Conservation (phyloP, 2,329 filamentous ascomycete genomes). For the Monilinia fructigena region DNA sequence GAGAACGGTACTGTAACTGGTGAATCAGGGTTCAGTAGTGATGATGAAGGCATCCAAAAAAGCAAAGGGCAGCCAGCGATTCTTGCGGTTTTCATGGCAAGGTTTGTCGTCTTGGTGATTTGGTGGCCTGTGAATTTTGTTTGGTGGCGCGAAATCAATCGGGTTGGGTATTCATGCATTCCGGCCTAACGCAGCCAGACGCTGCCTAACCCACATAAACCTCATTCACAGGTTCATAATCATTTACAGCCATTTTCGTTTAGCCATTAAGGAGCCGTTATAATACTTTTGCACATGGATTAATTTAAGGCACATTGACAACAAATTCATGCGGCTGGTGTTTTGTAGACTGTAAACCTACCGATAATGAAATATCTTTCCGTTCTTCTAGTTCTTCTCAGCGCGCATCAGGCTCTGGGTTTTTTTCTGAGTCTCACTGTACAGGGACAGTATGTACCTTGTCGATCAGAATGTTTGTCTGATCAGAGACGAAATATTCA, state of each 20-base stretch:
- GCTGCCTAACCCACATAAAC: slow-evolving; percentile 20
- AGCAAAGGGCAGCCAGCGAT: slow-evolving; percentile 33
- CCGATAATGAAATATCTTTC: slow-evolving; percentile 1
- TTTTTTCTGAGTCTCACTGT: slow-evolving; percentile 16
- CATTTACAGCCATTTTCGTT: slow-evolving; percentile 15
- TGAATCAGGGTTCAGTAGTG: not conserved
- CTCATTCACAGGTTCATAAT: slow-evolving; percentile 12
- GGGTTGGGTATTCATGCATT: slow-evolving; percentile 50
- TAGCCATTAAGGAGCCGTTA: slow-evolving; percentile 27
- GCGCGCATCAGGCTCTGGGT: not conserved
- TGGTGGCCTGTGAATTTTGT: slow-evolving; percentile 15
- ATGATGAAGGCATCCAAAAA: slow-evolving; percentile 3
- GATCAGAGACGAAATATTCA: slow-evolving; percentile 7
- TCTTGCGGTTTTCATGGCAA: slow-evolving; percentile 25
- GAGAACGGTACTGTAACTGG: not conserved
- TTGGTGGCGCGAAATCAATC: slow-evolving; percentile 30
- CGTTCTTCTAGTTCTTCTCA: slow-evolving; percentile 17
- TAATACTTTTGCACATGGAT: slow-evolving; percentile 18
- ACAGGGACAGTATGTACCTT: slow-evolving; percentile 15
- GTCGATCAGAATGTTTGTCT: slow-evolving; percentile 16
- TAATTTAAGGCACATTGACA: slow-evolving; percentile 24
- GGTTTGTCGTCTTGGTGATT: slow-evolving; percentile 16
- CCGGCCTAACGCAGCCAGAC: slow-evolving; percentile 37
- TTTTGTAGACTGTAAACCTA: slow-evolving; percentile 20
- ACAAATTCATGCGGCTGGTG: slow-evolving; percentile 30